A percentile compares a stretch with the other conserved stretches of the same genome.
Conservation (phyloP, 2,329 filamentous ascomycete genomes). For the Rutstroemia sp. region DNA sequence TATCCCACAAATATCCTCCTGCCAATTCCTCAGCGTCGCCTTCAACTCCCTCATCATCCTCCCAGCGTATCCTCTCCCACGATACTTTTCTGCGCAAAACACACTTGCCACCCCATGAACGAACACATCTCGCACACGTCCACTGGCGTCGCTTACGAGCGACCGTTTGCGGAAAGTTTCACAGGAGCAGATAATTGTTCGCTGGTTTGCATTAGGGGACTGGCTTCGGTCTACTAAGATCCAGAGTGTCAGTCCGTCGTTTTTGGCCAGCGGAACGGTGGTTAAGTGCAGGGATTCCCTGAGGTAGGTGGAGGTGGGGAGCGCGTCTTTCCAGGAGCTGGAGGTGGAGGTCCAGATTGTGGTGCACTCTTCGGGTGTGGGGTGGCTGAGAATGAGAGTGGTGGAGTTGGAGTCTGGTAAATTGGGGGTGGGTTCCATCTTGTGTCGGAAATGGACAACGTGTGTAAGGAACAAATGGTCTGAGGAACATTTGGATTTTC, state of each 20-base stretch:
- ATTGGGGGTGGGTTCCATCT: background rate
- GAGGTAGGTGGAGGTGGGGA: slow-evolving; percentile 48
- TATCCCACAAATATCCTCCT: slow-evolving; percentile 30
- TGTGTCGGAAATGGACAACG: too few species aligned
- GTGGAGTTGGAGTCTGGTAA: slow-evolving; percentile 11
- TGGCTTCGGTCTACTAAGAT: slow-evolving; percentile 44
- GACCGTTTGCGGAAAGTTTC: slow-evolving; percentile 55
- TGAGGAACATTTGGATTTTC: too few species aligned
- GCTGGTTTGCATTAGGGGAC: slow-evolving; percentile 29
- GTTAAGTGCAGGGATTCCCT: slow-evolving; percentile 45
- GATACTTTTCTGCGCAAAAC: slow-evolving; percentile 57
- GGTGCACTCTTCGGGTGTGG: slow-evolving; percentile 46
- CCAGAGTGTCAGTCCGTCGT: slow-evolving; percentile 54
- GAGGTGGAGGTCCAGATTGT: slow-evolving; percentile 47
- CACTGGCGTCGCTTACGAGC: slow-evolving; percentile 34
- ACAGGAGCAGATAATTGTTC: slow-evolving; percentile 54
- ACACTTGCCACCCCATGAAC: slow-evolving; percentile 72
- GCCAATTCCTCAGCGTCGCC: slow-evolving; percentile 41
- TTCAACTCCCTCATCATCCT: slow-evolving; percentile 64
- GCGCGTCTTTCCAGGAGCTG: slow-evolving; percentile 48
- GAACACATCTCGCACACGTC: slow-evolving; percentile 42
- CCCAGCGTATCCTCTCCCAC: slow-evolving; percentile 66
- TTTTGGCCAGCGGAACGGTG: slow-evolving; percentile 46
- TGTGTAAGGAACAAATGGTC: too few species aligned
- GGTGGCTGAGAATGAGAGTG: slow-evolving; percentile 41